Evolutionary conservation across 2,329 filamentous ascomycete genomes (phyloP).

Genomic region (Aspergillus fructus): DNA sequence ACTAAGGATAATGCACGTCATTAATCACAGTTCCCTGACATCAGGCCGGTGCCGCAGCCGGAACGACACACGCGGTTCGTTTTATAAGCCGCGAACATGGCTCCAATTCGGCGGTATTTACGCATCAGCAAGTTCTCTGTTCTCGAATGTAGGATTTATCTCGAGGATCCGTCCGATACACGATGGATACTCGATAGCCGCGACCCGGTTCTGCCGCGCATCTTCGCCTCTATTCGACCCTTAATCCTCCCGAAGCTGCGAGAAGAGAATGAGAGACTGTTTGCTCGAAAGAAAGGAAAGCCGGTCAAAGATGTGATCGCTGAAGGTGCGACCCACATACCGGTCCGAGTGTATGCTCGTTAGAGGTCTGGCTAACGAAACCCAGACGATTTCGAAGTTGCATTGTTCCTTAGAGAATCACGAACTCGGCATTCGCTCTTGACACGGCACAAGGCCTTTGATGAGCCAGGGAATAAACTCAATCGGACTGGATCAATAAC

Average conservation of each 20-base stretch:
- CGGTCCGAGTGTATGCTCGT: background rate
- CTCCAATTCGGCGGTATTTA: constrained; percentile 83
- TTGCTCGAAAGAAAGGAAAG: constrained; percentile 71
- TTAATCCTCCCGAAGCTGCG: constrained; percentile 86
- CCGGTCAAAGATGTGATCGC: constrained; percentile 83
- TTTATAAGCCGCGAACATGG: constrained; percentile 57
- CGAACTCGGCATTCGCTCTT: constrained; percentile 82
- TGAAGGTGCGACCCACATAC: constrained; percentile 57
- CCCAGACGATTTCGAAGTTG: constrained; percentile 90
- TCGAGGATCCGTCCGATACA: constrained; percentile 82
- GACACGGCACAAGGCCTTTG: constrained; percentile 78
- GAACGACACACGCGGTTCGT: background rate
- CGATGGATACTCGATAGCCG: constrained; percentile 80
- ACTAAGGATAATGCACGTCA: background rate
- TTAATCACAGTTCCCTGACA: background rate
- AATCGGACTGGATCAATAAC: background rate
- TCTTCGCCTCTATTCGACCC: constrained; percentile 82
- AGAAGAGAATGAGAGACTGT: constrained; percentile 70
- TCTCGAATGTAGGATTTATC: constrained; percentile 93
- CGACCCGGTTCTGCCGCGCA: constrained; percentile 72
- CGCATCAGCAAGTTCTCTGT: constrained; percentile 91
- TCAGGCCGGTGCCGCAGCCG: background rate
- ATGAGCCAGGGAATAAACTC: constrained; percentile 41
- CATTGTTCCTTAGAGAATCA: constrained; percentile 87
- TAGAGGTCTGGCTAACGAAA: background rate